Base-by-base conservation (phyloP, 2,329 filamentous ascomycete species). In the Alternaria metachromatica region DNA sequence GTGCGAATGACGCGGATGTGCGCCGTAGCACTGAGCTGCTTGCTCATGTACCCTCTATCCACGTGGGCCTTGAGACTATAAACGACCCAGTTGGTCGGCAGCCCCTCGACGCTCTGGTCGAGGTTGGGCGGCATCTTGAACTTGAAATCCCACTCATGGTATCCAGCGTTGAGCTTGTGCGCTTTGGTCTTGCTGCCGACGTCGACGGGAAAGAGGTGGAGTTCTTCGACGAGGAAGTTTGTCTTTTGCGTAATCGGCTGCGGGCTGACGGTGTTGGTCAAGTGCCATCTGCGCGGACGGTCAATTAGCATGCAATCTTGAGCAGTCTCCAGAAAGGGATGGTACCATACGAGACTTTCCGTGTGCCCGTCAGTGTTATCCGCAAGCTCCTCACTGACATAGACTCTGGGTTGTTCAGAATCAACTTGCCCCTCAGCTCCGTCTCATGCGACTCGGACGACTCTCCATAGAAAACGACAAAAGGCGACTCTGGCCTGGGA, bases 21-120 rank as follows among this genome's bases (percentile, higher is more conserved):
- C 68, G 95, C 95, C 78, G 90, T 90, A 33, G 92, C 88, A 70
- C 92, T 89, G 55, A 97, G 84, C 77, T 97, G 94, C 83, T 96
- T 95, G 74, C 91, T 90, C 73, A 97, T 89, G 83, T 96, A 96
- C 65, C 94, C 92, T 63, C 94, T 85, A 49, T 91, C 92, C 55
- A 98, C 90, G 55, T 93, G 94, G 2, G 95, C 96, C 81, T 97
- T 97, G 75, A 99, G 85, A 69, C 92, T 90, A 82, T 98, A 99
- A 51, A 93, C 91, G 64, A 98, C 90, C 81, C 91, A 95, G 15
- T 92, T 94, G 72, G 96, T 92, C 60, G 88, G 86, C 60, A 98
- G 84, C 4, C 96, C 96, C 81, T 98, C 96, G 44, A 99, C 88
- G 75, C 93, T 97, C 85, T 98, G 96, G 18, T 93, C 87, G 76